Evolutionary conservation across 2,329 filamentous ascomycete genomes (phyloP).

Genomic region (Fusarium compactum): DNA sequence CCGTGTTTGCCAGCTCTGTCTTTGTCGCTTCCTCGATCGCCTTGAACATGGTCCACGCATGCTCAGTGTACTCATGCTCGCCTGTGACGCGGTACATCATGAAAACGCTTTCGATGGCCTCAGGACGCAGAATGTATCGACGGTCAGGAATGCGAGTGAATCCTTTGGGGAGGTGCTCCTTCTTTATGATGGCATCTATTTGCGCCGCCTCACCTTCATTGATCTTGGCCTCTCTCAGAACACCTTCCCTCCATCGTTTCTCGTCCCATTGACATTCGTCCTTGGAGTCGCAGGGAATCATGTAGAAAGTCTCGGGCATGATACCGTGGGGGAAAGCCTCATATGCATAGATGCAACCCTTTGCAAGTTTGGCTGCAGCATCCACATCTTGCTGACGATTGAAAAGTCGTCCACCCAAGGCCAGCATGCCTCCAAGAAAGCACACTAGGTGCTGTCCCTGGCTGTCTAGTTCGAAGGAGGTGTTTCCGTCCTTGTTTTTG

Average conservation of each 20-base stretch:
- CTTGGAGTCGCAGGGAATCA: conserved; percentile 55
- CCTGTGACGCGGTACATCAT: conserved; percentile 66
- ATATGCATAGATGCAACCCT: conserved; percentile 67
- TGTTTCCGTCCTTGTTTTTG: conserved; percentile 48
- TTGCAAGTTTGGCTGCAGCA: conserved; percentile 58
- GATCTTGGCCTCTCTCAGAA: conserved; percentile 39
- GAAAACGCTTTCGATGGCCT: conserved; percentile 67
- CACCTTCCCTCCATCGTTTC: conserved; percentile 52
- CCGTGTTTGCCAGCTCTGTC: conserved; percentile 63
- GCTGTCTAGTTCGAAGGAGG: conserved; percentile 50
- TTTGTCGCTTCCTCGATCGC: conserved; percentile 61
- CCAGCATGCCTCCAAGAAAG: conserved; percentile 65
- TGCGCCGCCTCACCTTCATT: conserved; percentile 41
- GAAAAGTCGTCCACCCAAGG: conserved; percentile 61
- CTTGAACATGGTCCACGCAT: conserved; percentile 67
- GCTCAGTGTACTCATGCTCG: conserved; percentile 58
- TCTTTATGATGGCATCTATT: conserved; percentile 46
- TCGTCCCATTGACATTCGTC: conserved; percentile 55
- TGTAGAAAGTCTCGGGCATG: conserved; percentile 64
- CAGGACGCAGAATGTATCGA: conserved; percentile 64
- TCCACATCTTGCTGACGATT: conserved; percentile 57
- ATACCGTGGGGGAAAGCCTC: conserved; percentile 60
- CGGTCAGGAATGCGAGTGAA: conserved; percentile 70
- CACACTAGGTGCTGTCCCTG: conserved; percentile 61
- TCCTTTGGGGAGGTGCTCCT: conserved; percentile 62